Evolutionary conservation across 371 early-diverging fungal genomes (phyloP), one percentile per base, ranked within the genome.

Genomic region (Gilbertella persicaria): DNA sequence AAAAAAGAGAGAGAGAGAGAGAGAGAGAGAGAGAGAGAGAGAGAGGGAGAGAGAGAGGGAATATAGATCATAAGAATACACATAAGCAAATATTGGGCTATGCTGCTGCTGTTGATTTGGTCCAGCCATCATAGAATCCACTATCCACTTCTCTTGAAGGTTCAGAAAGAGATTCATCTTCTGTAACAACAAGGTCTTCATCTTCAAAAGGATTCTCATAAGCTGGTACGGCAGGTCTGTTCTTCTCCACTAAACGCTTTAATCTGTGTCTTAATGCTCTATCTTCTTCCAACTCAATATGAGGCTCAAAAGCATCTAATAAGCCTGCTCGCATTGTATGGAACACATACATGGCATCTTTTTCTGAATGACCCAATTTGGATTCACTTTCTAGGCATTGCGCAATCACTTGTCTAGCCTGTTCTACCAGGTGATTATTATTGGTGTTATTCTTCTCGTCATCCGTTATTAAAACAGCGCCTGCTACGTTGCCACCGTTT

Each of bases 311-410:
- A 9, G 60, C 50, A 38, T 71, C 71, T 42, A 55, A 57, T 28
- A 66, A 55, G 13, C 64, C 75, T 46, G 64, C 71, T 30, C 75
- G 64, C 52, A 78, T 48, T 7, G 68, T 66, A 60, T 79, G 78
- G 59, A 73, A 76, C 20, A 71, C 53, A 52, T 79, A 78, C 79
- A 82, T 78, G 17, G 79, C 75, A 50, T 73, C 72, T 25, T 73
- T 62, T 55, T 80, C 80, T 16, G 64, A 48, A 50, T 71, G 66
- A 21, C 69, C 66, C 16, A 78, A 58, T 39, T 71, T 75, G 12
- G 64, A 38, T 38, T 80, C 80, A 37, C 75, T 78, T 51, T 72
- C 72, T 50, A 80, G 40, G 45, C 78, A 75, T 24, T 73, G 71
- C 50, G 69, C 65, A 12, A 80, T 47, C 6, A 66, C 53, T 9